Evolutionary conservation across 805 yeast genomes (phyloP), one percentile per base, ranked within the genome.

Genomic region (Lachancea thermotolerans): DNA sequence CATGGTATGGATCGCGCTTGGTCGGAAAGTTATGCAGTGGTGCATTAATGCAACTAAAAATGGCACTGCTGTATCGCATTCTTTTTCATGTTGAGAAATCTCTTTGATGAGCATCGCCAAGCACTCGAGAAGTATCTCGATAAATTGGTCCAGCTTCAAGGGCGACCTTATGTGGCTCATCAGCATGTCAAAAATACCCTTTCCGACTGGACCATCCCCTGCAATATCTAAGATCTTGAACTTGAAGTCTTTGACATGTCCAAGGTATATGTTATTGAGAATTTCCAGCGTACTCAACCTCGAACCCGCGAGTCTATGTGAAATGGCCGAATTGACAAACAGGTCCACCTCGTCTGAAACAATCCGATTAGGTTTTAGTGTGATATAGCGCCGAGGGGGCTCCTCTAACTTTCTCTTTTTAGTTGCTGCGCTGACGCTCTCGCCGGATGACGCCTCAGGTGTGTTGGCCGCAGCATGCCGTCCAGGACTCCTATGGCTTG

Each of bases 41-140:
- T 78, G 78, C 33, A 83, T 64, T 34, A 85, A 53, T 0, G 84
- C 70, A 2, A 82, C 56, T 11, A 85, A 50, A 56, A 79, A 82
- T 1, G 93, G 93, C 2, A 81, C 66, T 0, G 65, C 59, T 27
- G 59, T 45, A 15, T 54, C 51, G 17, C 60, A 55, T 35, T 59
- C 65, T n/a, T 43, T 31, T 32, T 48, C 37, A 33, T 56, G 37
- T 11, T 55, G 47, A 14, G 58, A 50, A n/a, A 63, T 58, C 34
- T 53, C 57, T 41, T 56, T 57, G n/a, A 63, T 60, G 12, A 62
- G 45, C 7, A 48, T 41, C 9, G 64, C 64, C 17, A 62, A 38
- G 32, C 48, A 46, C 36, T 60, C 64, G 30, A 59, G 42, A 6
- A 58, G 21, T 3, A 39, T 38, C 28, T 57, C 65, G 15, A 63